Evolutionary conservation across 805 yeast genomes (phyloP).

Genomic region (Yamadazyma philogaea): DNA sequence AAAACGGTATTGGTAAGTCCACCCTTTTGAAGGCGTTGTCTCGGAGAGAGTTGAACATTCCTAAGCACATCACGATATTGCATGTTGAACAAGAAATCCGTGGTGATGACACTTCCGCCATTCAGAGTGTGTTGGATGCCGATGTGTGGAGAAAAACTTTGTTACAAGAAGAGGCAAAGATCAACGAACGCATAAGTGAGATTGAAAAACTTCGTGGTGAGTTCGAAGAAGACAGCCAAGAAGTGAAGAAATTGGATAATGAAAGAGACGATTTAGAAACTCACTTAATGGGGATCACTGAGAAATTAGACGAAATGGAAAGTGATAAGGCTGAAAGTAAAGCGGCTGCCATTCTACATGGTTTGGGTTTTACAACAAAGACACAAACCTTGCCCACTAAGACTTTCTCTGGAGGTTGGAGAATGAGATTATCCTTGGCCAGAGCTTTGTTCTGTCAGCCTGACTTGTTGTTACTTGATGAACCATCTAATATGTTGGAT

Average conservation of each 20-base stretch:
- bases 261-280: constrained; percentile 84
- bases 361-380: constrained; percentile 89
- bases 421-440: constrained; percentile 98
- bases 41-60: constrained; percentile 89
- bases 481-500: constrained; percentile 99
- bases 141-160: constrained; percentile 98
- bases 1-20: constrained; percentile 99
- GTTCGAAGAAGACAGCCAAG: constrained; percentile 73
- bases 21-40: constrained; percentile 88
- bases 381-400: constrained; percentile 83
- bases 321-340: constrained; percentile 96
- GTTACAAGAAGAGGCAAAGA: constrained; percentile 69
- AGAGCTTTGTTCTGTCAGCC: constrained; percentile 98
- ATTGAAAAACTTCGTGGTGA: constrained; percentile 67
- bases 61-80: constrained; percentile 90
- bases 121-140: constrained; percentile 96
- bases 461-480: constrained; percentile 88
- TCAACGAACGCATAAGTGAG: constrained; percentile 70
- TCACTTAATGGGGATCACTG: constrained; percentile 74
- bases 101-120: constrained; percentile 88
- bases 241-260: constrained; percentile 75
- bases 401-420: constrained; percentile 99
- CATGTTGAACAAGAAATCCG: constrained; percentile 97
- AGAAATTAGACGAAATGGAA: constrained; percentile 88
- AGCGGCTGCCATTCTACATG: constrained; percentile 90